Base-by-base conservation (phyloP, 2,329 filamentous ascomycete species). In the Mycosphaerelloides madeirae region DNA sequence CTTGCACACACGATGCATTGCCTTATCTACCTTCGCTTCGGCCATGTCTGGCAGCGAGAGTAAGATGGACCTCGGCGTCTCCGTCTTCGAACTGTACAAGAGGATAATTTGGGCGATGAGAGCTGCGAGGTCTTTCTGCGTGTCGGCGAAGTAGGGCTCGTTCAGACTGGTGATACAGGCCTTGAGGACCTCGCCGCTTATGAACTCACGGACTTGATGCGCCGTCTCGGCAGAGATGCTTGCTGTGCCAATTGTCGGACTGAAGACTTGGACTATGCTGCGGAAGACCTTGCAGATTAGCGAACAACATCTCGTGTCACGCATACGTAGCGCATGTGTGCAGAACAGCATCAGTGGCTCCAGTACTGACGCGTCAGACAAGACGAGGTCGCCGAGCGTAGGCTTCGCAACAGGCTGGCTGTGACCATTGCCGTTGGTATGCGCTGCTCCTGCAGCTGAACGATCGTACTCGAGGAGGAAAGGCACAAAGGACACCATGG, bases 121-220 rank as follows among this genome's bases (percentile, higher is more conserved):
- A 16, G 83, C 79, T 1, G 89, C 91, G 16, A 98, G 76, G 40
- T 98, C 90, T 63, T 90, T 91, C 60, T 98, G 93, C 50, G 94
- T 80, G 56, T 98, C 93, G 28, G 96, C 90, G 66, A 97, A 98
- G 66, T 97, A 96, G 0, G 88, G 84, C 55, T 98, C 93, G 67
- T 97, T 87, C 39, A 98, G 80, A 2, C 87, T 94, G 1, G 84
- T 87, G 63, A 96, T 87, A 59, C 86, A 91, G 0, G 89, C 88
- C 69, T 90, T 87, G 38, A 98, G 78, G 2, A 97, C 87, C 54
- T 95, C 86, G 4, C 82, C 81, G 41, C 83, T 88, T 61, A 97
- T 90, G 66, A 90, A 98, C 60, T 95, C 88, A 41, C 90, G 83
- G 50, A 97, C 84, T 6, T 76, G 69, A 1, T 81, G 75, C 12